Conservation (phyloP, 768 basidiomycete species). For the Nidularia pulvinata region DNA sequence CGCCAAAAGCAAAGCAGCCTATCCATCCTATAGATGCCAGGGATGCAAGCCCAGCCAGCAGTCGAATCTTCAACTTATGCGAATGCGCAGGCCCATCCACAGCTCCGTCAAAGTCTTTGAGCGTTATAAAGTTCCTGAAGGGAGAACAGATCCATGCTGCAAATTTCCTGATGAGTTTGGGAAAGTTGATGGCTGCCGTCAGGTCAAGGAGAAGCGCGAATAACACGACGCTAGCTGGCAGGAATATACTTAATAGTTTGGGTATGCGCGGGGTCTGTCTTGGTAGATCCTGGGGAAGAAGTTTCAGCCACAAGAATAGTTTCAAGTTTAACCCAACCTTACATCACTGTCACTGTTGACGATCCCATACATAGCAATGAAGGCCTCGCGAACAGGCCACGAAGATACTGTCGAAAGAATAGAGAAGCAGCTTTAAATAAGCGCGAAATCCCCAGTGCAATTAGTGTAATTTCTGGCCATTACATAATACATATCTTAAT, state of each 20-base stretch:
- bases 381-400: too few relatives aligned
- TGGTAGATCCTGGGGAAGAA: too few relatives aligned
- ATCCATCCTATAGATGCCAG: constrained; percentile 40
- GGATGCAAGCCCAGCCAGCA: constrained; percentile 32
- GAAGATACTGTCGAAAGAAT: too few relatives aligned
- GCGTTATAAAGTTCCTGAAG: constrained; percentile 50
- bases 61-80: constrained; percentile 22
- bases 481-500: too few relatives aligned
- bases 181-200: constrained; percentile 14
- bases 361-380: too few relatives aligned
- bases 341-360: too few relatives aligned
- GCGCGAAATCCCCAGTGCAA: too few relatives aligned
- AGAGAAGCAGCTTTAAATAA: too few relatives aligned
- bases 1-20: constrained; percentile 34
- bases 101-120: constrained; percentile 48
- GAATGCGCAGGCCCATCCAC: constrained; percentile 20
- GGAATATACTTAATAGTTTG: constrained; percentile 4
- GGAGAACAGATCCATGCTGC: constrained; percentile 29
- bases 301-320: too few relatives aligned
- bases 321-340: too few relatives aligned
- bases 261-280: too few relatives aligned
- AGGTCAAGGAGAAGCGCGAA: constrained; percentile 26
- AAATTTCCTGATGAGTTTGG: constrained; percentile 18
- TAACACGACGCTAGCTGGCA: constrained; percentile 25
- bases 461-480: too few relatives aligned